These are phyloP conservation scores for Syzygium grande DNA, from an alignment of 345 rosid genomes.

Conservation along the genomic window DNA sequence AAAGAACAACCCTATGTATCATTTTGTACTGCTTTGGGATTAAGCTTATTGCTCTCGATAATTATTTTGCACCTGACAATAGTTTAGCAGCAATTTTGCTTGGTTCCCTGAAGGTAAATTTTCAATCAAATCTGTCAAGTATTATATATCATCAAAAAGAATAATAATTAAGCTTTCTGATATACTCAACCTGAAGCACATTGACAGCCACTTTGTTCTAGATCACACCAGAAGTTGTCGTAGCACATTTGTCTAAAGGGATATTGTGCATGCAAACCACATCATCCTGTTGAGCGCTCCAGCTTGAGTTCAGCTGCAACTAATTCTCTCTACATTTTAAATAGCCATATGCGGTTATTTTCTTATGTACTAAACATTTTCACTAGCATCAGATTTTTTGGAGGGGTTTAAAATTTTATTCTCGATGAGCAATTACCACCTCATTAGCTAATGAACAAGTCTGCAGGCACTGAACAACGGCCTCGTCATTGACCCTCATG, in stretches of 20 bases:
- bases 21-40: neutral
- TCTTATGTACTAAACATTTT: neutral
- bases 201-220: neutral
- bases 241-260: neutral
- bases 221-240: neutral
- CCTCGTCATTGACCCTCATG: conserved; percentile 61
- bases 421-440: neutral
- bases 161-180: neutral
- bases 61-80: neutral
- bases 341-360: neutral
- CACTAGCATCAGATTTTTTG: neutral
- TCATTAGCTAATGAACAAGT: neutral
- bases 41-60: neutral
- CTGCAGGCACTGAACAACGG: conserved; percentile 60
- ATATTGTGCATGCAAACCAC: neutral
- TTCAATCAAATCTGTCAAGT: neutral
- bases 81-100: neutral
- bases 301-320: neutral
- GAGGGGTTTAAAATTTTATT: neutral
- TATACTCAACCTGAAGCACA: neutral
- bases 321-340: neutral
- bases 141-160: neutral
- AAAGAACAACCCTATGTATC: neutral
- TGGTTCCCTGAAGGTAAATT: neutral
- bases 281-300: neutral